These are phyloP conservation scores for Vanilla planifolia DNA, from an alignment of 106 monocot genomes.

Conservation along the genomic window DNA sequence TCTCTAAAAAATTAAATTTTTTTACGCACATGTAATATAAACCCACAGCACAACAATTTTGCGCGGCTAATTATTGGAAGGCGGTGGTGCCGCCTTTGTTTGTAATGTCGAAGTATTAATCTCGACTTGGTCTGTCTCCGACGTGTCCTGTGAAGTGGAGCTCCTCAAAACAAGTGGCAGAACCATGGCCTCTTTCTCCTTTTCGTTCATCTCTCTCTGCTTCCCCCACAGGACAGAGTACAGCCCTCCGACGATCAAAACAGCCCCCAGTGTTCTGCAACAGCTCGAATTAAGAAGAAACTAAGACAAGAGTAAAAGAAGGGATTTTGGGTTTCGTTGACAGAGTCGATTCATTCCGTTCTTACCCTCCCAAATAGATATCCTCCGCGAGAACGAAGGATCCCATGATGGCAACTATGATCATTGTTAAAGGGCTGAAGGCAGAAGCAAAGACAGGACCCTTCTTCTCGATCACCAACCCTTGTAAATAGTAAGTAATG, in stretches of 20 bases:
- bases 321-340: no score
- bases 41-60: no score
- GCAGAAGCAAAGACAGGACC: slow-evolving; percentile 90
- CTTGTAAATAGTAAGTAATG: slow-evolving; percentile 70
- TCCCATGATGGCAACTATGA: slow-evolving; percentile 82
- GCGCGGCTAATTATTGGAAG: no score
- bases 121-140: no score
- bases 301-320: no score
- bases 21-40: no score
- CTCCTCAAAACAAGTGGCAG: no score
- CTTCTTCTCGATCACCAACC: slow-evolving; percentile 60
- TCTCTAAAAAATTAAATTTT: no score
- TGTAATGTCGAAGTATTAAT: no score
- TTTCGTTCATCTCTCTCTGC: slow-evolving; percentile 75
- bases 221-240: slow-evolving; percentile 96
- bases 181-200: no score
- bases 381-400: slow-evolving; percentile 78
- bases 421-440: slow-evolving; percentile 88
- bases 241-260: slow-evolving; percentile 78
- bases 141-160: no score
- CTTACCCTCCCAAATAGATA: slow-evolving; percentile 70
- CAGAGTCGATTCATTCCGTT: background rate
- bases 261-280: slow-evolving; percentile 60
- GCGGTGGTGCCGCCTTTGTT: no score
- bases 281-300: background rate